These are phyloP conservation scores for Stylonectria norvegica DNA, from an alignment of 2,329 filamentous ascomycete species.

Conservation along the genomic window DNA sequence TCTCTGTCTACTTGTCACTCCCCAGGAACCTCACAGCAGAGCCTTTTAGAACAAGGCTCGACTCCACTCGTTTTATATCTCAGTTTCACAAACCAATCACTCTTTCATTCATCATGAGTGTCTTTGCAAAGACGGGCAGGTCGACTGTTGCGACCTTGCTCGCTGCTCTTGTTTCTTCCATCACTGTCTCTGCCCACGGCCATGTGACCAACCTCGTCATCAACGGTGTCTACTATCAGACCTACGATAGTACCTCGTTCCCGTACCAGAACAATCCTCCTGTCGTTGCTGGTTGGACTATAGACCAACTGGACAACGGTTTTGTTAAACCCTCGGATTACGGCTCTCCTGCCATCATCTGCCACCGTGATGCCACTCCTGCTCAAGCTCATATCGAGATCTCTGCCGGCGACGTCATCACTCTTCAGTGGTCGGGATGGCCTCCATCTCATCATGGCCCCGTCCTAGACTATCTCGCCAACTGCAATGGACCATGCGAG, in stretches of 20 bases:
- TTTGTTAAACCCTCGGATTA: conserved; percentile 47
- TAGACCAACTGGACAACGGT: conserved; percentile 41
- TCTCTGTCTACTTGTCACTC: too few species aligned
- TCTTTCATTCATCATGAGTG: conserved; percentile 15
- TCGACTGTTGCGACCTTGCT: conserved; percentile 8
- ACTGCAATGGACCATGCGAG: conserved; percentile 41
- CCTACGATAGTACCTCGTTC: conserved; percentile 37
- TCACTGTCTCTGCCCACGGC: conserved; percentile 34
- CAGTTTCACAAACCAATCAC: conserved; percentile 4
- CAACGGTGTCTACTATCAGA: conserved; percentile 41
- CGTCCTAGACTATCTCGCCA: conserved; percentile 45
- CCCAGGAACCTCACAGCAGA: background rate
- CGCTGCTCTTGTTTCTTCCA: conserved; percentile 10
- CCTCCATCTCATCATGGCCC: conserved; percentile 47
- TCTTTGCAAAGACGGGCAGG: conserved; percentile 5
- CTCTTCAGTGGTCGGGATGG: conserved; percentile 49
- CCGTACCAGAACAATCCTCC: conserved; percentile 38
- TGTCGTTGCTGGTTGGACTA: conserved; percentile 38
- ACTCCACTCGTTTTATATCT: background rate
- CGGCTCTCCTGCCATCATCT: conserved; percentile 44
- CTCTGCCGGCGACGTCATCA: conserved; percentile 43
- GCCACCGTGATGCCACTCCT: conserved; percentile 41
- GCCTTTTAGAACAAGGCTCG: background rate
- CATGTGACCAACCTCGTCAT: conserved; percentile 42
- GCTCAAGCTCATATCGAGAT: conserved; percentile 40